phyloP scores from a whole-genome alignment of 2,329 filamentous ascomycete species.

The Xylaria sp. region DNA sequence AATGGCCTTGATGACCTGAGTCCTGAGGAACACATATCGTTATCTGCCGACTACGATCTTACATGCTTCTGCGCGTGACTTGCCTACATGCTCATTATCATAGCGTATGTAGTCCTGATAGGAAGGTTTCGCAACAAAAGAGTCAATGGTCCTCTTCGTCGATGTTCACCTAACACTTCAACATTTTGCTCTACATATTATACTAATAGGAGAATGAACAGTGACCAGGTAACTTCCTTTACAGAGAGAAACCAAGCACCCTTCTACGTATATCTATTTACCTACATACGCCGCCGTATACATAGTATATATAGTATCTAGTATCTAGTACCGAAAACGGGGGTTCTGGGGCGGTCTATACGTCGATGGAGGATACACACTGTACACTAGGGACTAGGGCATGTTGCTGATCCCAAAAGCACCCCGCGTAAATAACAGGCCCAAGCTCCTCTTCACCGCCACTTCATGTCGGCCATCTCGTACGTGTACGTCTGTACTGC shows the following conservation, averaged over 20 bases:
- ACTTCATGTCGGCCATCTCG: slow-evolving; percentile 41
- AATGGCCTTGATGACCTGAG: slow-evolving; percentile 27
- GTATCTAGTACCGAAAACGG: slow-evolving; percentile 37
- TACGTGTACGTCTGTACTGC: slow-evolving; percentile 21
- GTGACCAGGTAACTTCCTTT: neutral
- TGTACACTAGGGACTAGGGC: slow-evolving; percentile 14
- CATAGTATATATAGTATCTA: neutral
- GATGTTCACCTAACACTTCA: neutral
- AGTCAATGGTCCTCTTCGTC: neutral
- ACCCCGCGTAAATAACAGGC: slow-evolving; percentile 43
- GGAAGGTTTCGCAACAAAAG: neutral
- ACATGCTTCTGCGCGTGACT: neutral
- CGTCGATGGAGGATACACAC: slow-evolving; percentile 7
- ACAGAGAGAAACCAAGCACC: neutral
- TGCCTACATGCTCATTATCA: neutral
- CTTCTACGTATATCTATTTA: neutral
- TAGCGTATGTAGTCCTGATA: neutral
- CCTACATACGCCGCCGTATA: neutral
- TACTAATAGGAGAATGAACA: neutral
- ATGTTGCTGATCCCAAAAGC: slow-evolving; percentile 30
- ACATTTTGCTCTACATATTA: neutral
- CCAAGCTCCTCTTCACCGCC: slow-evolving; percentile 48
- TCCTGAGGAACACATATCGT: neutral
- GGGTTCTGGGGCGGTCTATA: slow-evolving; percentile 22
- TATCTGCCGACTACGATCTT: slow-evolving; percentile 3